Base-by-base conservation (phyloP, 1,284 basidiomycete species). In the Melampsora americana region DNA sequence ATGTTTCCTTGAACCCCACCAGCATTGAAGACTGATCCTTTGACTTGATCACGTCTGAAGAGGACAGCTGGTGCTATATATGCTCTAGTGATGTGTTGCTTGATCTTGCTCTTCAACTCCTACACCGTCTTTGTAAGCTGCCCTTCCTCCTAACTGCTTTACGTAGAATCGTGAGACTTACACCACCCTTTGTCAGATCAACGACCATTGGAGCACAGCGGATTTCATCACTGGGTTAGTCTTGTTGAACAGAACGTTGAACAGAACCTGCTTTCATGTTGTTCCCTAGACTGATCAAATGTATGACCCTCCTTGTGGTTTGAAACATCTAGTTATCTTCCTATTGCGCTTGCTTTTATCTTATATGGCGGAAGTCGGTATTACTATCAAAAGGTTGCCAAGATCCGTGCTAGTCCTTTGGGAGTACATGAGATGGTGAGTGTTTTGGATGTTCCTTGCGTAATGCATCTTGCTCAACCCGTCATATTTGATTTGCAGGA, bases 41-140 rank as follows among this genome's bases (percentile, higher is more conserved):
- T 59, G 20, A 26, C 35, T 23, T 46, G 14, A 59, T 26, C 14
- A 7, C n/a, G 26, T 28, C 0, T 18, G 30, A 9, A 73, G 71
- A 14, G 71, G 50, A 66, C 71, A 3, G 11, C 18, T 59, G 88
- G 89, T 20, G 90, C 89, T 11, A 91, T 86, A 86, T 92, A 90
- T 82, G 87, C 85, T 4, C 78, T 86, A 61, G 78, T 86, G 50
- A 80, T 86, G 35, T 89, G 86, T 66, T 77, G 89, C n/a, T 18
- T 91, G 78, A 87, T 92, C 78, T 89, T 88, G 78, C 82, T 93
- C 72, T 90, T 92, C 80, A 83, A 90, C 85, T 78, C 79, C n/a
- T 77, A 78, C 48, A 69, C 53, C 32, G 70, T 65, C 16, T 73
- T 73, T 28, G 71, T 73, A 66, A 73, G 71, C 44, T 0, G 7